These are phyloP conservation scores for Gilbertella persicaria DNA, from an alignment of 371 early-diverging fungal species.

Conservation along the genomic window DNA sequence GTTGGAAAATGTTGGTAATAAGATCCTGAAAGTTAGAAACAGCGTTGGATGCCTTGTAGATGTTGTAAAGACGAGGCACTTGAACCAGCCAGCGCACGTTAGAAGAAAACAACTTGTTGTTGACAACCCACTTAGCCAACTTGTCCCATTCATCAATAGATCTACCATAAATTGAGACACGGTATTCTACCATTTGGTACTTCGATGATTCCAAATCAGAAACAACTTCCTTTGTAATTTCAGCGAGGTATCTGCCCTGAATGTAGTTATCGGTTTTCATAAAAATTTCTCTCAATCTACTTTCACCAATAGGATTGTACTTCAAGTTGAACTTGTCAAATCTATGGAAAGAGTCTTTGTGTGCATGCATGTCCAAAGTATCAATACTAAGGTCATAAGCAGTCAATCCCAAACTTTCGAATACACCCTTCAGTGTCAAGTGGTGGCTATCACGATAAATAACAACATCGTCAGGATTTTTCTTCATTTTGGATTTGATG, in stretches of 20 bases:
- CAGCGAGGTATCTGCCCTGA: constrained; percentile 91
- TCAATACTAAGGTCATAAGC: constrained; percentile 97
- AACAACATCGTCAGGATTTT: constrained; percentile 73
- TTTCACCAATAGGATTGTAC: constrained; percentile 93
- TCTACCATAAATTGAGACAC: constrained; percentile 92
- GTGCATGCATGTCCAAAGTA: constrained; percentile 97
- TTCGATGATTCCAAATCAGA: constrained; percentile 94
- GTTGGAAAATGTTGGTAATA: constrained; percentile 87
- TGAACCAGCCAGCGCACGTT: constrained; percentile 98
- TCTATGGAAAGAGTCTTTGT: constrained; percentile 86
- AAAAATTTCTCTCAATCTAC: constrained; percentile 82
- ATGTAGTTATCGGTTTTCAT: constrained; percentile 97
- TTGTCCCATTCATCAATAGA: constrained; percentile 92
- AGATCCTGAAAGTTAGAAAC: constrained; percentile 83
- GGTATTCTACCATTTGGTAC: constrained; percentile 94
- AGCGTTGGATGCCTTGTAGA: constrained; percentile 76
- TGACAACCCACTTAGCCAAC: constrained; percentile 93
- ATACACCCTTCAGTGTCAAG: constrained; percentile 80
- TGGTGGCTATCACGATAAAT: constrained; percentile 77
- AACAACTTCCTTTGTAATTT: constrained; percentile 94
- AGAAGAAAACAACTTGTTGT: constrained; percentile 87
- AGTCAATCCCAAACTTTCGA: constrained; percentile 91
- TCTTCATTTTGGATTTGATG: constrained; percentile 95
- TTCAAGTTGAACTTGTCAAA: constrained; percentile 98
- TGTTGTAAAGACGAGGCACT: constrained; percentile 92